Evolutionary conservation across 2,329 filamentous ascomycete genomes (phyloP).

Genomic region (Fusarium newnesense): DNA sequence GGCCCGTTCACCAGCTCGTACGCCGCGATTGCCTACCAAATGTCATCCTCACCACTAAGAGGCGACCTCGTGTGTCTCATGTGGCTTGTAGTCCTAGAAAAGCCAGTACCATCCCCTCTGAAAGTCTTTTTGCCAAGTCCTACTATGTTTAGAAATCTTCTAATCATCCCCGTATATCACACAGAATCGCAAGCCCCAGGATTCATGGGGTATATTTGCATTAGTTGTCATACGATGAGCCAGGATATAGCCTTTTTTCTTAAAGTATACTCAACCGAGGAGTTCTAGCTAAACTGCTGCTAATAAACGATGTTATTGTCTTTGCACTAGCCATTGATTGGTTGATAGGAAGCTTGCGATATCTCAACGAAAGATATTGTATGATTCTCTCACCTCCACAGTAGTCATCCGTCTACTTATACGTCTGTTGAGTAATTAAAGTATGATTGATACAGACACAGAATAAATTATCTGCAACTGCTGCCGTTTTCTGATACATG

Average conservation of each 20-base stretch:
- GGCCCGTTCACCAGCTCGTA: neutral
- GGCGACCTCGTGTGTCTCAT: neutral
- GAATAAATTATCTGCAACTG: neutral
- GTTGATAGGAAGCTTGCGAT: neutral
- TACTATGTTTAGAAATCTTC: neutral
- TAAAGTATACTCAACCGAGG: neutral
- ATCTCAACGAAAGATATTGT: neutral
- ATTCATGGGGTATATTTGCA: neutral
- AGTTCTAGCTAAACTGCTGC: too few species aligned
- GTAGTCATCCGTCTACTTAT: rapidly evolving
- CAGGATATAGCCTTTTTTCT: neutral
- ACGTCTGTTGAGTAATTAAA: rapidly evolving
- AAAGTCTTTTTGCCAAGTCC: neutral
- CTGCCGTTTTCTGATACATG: too few species aligned
- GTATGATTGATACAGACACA: rapidly evolving
- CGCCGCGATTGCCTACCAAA: too few species aligned
- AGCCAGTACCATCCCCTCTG: rapidly evolving
- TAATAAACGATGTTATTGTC: rapidly evolving
- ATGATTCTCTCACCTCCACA: neutral
- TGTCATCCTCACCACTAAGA: neutral
- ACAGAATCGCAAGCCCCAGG: too few species aligned
- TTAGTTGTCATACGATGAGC: neutral
- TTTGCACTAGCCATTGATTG: neutral
- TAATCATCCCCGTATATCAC: neutral
- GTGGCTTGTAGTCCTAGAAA: neutral